A percentile compares a stretch with the other conserved stretches of the same genome.
phyloP scores from a whole-genome alignment of 306 rosid genomes.

The Malus fusca region DNA sequence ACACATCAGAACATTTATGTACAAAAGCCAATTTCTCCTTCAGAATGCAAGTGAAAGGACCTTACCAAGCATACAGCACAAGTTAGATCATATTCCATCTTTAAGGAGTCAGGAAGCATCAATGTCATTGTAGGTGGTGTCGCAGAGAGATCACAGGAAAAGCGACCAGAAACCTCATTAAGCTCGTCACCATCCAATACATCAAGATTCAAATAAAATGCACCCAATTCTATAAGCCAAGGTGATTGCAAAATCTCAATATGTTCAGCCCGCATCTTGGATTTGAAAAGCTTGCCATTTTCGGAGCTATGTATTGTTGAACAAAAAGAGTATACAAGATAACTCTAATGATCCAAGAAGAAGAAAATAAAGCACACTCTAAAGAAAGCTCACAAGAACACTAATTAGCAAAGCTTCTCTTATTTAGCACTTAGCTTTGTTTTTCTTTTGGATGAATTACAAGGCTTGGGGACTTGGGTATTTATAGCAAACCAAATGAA shows the following conservation, averaged over 20 bases:
- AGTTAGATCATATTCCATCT: conserved; percentile 61
- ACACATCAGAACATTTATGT: conserved; percentile 2
- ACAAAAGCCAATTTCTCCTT: neutral
- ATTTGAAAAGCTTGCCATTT: conserved; percentile 66
- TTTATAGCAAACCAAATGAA: too few species aligned
- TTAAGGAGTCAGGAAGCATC: conserved; percentile 61
- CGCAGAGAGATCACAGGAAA: conserved; percentile 44
- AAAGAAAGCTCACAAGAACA: too few species aligned
- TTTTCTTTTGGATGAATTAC: too few species aligned
- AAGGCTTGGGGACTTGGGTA: too few species aligned
- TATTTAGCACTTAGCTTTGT: too few species aligned
- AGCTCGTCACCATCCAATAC: conserved; percentile 35
- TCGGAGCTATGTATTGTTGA: conserved; percentile 74
- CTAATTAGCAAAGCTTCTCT: too few species aligned
- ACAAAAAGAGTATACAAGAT: too few species aligned
- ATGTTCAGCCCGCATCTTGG: conserved; percentile 65
- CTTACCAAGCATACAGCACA: conserved; percentile 94
- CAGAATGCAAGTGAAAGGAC: conserved; percentile 7
- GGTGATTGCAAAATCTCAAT: conserved; percentile 85
- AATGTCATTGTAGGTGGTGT: conserved; percentile 45
- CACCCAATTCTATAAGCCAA: conserved; percentile 88
- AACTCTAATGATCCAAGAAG: too few species aligned
- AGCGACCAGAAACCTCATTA: conserved; percentile 43
- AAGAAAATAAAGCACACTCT: too few species aligned
- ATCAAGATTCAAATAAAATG: conserved; percentile 63